Conservation (phyloP, 352 stramenopile species). For the Lagenidium sp. region DNA sequence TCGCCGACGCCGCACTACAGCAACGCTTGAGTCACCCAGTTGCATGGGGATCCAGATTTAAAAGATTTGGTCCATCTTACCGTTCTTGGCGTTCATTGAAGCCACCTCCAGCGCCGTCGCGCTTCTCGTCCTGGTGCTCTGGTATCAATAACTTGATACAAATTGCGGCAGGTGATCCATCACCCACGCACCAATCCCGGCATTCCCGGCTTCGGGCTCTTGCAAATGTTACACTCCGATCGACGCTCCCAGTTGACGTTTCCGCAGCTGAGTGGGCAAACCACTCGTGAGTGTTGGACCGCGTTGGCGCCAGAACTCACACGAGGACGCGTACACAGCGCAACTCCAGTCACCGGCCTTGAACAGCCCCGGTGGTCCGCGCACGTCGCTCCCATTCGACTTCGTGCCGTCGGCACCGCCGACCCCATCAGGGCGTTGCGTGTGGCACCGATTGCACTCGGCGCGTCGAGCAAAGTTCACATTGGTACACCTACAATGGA, state of each 20-base stretch:
- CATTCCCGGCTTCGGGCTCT: slow-evolving; percentile 67
- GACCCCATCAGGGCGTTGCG: slow-evolving; percentile 33
- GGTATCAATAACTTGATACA: too few relatives aligned
- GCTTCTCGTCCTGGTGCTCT: slow-evolving; percentile 76
- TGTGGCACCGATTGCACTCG: slow-evolving; percentile 79
- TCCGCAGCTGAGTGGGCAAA: slow-evolving; percentile 64
- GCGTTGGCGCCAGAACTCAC: not conserved
- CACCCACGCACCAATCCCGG: slow-evolving; percentile 28
- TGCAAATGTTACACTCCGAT: slow-evolving; percentile 84
- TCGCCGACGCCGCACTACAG: slow-evolving; percentile 57
- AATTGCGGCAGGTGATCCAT: too few relatives aligned
- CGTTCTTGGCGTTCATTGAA: slow-evolving; percentile 82
- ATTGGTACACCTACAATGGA: slow-evolving; percentile 55
- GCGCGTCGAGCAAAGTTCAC: slow-evolving; percentile 77
- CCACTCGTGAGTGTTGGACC: not conserved
- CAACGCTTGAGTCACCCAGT: too few relatives aligned
- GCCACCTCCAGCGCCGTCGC: slow-evolving; percentile 64
- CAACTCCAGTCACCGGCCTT: slow-evolving; percentile 76
- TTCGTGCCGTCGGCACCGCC: slow-evolving; percentile 11
- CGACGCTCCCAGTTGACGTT: slow-evolving; percentile 85
- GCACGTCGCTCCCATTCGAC: slow-evolving; percentile 24
- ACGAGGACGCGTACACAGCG: slow-evolving; percentile 40
- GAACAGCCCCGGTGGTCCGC: slow-evolving; percentile 67
- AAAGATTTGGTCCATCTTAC: too few relatives aligned
- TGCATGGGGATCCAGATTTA: too few relatives aligned